Conservation (phyloP, 305 asterid species). For the Rubia tinctorum region DNA sequence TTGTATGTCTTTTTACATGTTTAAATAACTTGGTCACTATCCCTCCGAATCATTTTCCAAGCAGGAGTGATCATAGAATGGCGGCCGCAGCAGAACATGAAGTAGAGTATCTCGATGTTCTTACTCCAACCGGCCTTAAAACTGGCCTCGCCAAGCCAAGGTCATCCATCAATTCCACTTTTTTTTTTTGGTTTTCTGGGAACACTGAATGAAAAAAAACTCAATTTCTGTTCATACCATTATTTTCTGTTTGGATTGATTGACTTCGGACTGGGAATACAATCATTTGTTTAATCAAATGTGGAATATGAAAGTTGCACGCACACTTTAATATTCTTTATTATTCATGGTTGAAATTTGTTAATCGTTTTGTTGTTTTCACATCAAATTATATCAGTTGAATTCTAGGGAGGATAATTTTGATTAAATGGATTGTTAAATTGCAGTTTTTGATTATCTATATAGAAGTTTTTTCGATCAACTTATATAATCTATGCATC, state of each 20-base stretch:
- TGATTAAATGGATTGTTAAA: no score
- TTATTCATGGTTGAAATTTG: neutral
- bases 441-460: neutral
- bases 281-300: neutral
- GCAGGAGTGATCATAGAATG: slow-evolving; percentile 18
- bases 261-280: neutral
- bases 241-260: slow-evolving; percentile 5
- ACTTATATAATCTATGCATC: neutral
- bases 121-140: slow-evolving; percentile 64
- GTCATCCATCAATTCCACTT: slow-evolving; percentile 25
- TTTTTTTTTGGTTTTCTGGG: neutral
- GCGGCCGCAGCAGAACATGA: slow-evolving; percentile 15
- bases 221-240: neutral
- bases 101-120: slow-evolving; percentile 76
- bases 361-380: no score
- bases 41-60: neutral
- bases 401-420: no score
- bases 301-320: neutral
- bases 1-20: neutral
- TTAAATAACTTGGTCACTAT: neutral
- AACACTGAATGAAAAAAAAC: neutral
- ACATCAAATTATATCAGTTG: no score
- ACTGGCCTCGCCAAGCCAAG: slow-evolving; percentile 83
- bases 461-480: neutral
- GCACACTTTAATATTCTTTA: neutral